A percentile compares a stretch with the other conserved stretches of the same genome.
phyloP scores from a whole-genome alignment of 2,329 filamentous ascomycete genomes.

The Chrysoporthe deuterocubensis region DNA sequence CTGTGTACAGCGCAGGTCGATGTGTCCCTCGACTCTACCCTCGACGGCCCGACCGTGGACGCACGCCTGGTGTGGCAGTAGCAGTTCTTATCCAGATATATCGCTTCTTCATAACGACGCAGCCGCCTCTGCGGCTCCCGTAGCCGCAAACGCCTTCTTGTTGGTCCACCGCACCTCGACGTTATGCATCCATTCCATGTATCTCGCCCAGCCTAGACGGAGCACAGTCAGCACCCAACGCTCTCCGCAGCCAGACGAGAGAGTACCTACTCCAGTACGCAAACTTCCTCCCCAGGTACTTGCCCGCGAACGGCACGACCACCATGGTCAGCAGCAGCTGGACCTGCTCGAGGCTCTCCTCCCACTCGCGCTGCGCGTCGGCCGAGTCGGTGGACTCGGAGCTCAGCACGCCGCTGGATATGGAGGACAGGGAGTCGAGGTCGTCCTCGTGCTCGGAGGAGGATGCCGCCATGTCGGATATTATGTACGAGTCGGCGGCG shows the following conservation, averaged over 20 bases:
- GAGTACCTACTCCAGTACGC: slow-evolving; percentile 86
- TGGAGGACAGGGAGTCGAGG: slow-evolving; percentile 67
- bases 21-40: not conserved
- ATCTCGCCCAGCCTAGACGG: slow-evolving; percentile 79
- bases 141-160: slow-evolving; percentile 65
- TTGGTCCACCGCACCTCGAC: slow-evolving; percentile 72
- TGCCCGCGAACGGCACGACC: slow-evolving; percentile 88
- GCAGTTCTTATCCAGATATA: not conserved
- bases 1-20: not conserved
- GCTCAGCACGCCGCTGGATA: slow-evolving; percentile 53
- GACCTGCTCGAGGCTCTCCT: slow-evolving; percentile 89
- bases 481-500: slow-evolving; percentile 54
- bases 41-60: not conserved
- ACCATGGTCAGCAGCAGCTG: slow-evolving; percentile 95
- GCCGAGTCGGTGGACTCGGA: slow-evolving; percentile 60
- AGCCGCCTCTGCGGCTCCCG: slow-evolving; percentile 66
- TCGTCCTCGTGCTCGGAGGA: slow-evolving; percentile 56
- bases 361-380: slow-evolving; percentile 94
- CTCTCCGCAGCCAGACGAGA: not conserved
- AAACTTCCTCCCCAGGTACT: slow-evolving; percentile 92
- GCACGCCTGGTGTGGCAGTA: not conserved
- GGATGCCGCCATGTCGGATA: slow-evolving; percentile 51
- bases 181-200: slow-evolving; percentile 91
- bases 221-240: slow-evolving; percentile 28
- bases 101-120: slow-evolving; percentile 50